These are phyloP conservation scores for Gremmenia infestans DNA, from an alignment of 2,329 filamentous ascomycete genomes.

Conservation along the genomic window DNA sequence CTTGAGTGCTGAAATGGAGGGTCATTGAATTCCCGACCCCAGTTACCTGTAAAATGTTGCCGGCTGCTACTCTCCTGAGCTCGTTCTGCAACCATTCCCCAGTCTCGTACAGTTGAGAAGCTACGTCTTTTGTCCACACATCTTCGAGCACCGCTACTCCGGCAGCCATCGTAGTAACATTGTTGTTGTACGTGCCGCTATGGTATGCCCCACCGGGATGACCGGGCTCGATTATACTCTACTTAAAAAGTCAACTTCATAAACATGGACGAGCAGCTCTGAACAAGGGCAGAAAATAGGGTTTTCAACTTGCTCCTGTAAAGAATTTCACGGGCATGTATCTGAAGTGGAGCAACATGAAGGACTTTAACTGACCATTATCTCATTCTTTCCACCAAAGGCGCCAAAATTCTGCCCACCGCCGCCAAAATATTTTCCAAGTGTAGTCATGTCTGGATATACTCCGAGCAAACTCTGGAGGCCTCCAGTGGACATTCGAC, in stretches of 20 bases:
- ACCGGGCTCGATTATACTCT: constrained; percentile 47
- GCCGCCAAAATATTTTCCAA: constrained; percentile 63
- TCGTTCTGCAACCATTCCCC: constrained; percentile 9
- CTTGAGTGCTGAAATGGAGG: constrained; percentile 13
- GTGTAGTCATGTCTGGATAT: constrained; percentile 54
- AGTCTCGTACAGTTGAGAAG: constrained; percentile 8
- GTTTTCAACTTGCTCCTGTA: no score
- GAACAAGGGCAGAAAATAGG: no score
- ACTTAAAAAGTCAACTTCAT: no score
- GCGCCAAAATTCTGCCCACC: constrained; percentile 62
- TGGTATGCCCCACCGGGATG: constrained; percentile 42
- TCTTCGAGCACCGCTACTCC: constrained; percentile 33
- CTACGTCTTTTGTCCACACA: constrained; percentile 9
- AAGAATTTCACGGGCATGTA: no score
- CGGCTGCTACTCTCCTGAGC: constrained; percentile 5
- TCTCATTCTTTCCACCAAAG: constrained; percentile 53
- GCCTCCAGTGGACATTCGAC: constrained; percentile 48
- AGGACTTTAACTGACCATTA: constrained; percentile 38
- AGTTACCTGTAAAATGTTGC: constrained; percentile 8
- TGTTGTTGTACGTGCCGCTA: constrained; percentile 65
- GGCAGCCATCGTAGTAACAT: constrained; percentile 48
- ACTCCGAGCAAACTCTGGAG: constrained; percentile 40
- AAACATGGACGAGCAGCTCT: no score
- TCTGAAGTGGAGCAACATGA: no score
- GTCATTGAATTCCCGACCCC: constrained; percentile 14